These are phyloP conservation scores for Brassica juncea DNA, from an alignment of 345 rosid species.

Conservation along the genomic window DNA sequence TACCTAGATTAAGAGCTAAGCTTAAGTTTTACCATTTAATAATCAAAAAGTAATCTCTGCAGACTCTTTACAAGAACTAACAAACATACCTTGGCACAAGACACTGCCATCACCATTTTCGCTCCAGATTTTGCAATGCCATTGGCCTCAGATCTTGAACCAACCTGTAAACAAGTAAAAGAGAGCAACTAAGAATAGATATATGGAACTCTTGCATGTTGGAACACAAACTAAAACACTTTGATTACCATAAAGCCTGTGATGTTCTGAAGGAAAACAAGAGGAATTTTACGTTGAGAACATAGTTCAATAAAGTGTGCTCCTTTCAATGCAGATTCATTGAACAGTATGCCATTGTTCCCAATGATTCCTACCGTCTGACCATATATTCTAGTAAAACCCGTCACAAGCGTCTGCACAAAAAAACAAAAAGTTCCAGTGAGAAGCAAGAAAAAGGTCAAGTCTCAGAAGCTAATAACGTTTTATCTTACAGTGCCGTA, in stretches of 20 bases:
- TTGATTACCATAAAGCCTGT: constrained; percentile 88
- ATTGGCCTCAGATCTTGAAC: constrained; percentile 92
- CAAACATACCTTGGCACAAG: constrained; percentile 81
- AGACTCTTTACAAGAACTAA: neutral
- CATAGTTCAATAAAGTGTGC: constrained; percentile 93
- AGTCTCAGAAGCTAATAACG: neutral
- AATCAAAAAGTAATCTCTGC: neutral
- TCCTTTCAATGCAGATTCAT: constrained; percentile 96
- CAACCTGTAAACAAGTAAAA: constrained; percentile 57
- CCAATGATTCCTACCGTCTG: constrained; percentile 91
- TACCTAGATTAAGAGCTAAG: constrained; percentile 51
- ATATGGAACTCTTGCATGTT: neutral
- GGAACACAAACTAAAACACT: constrained; percentile 1
- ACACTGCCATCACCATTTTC: constrained; percentile 98
- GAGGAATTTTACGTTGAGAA: constrained; percentile 82
- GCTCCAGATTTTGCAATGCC: constrained; percentile 99
- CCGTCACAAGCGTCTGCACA: constrained; percentile 87
- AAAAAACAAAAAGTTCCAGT: neutral
- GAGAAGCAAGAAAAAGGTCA: neutral
- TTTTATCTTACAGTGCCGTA: constrained; percentile 84
- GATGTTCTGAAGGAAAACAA: constrained; percentile 91
- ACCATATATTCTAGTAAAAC: constrained; percentile 78
- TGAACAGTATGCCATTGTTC: constrained; percentile 88
- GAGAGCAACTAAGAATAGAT: neutral
- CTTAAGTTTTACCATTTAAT: neutral